Evolutionary conservation across 2,329 filamentous ascomycete genomes (phyloP), one percentile per base, ranked within the genome.

Genomic region (Drechslerella coelobrocha): DNA sequence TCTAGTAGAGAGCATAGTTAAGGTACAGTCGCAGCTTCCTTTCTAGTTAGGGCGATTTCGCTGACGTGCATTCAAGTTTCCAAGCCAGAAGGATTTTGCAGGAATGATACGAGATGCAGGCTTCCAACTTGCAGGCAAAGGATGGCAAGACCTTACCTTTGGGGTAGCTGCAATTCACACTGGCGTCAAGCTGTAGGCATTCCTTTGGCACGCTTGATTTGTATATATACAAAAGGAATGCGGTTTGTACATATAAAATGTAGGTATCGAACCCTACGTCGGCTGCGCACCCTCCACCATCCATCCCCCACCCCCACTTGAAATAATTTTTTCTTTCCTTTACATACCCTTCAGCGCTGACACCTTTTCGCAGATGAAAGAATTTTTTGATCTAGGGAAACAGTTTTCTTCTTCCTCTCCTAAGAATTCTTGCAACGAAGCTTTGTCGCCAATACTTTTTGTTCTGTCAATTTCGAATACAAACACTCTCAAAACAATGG

Each of bases 121-220:
- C 0, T 99, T 99, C 77, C 82, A 89, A 73, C 86, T 96, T 45
- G 91, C 90, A 0, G 92, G 89, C 0, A 80, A 86, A 56, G 91
- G 90, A 0, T 99, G 90, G 80, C 92, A 97, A 82, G 88, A 99
- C 78, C 79, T 99, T 77, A 97, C 91, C 0, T 88, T 90, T 45
- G 94, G 94, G 0, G 92, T 99, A 78, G 94, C 94, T 2, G 92
- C 92, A 57, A 95, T 99, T 73, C 95, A 99, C 78, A 96, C 92
- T 83, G 94, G 93, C 7, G 89, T 99, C 77, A 99, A 99, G 83
- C 92, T 86, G 8, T 53, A 76, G 56, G 59, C 45, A 9, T 52
- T 45, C 24, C 56, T 51, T 39, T 55, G 56, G 51, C 56, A 61
- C 50, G 61, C 39, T 61, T 43, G 41, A 68, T 53, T 62, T 72